Evolutionary conservation across 2,329 filamentous ascomycete genomes (phyloP).

Genomic region (Fusarium brachygibbosum): DNA sequence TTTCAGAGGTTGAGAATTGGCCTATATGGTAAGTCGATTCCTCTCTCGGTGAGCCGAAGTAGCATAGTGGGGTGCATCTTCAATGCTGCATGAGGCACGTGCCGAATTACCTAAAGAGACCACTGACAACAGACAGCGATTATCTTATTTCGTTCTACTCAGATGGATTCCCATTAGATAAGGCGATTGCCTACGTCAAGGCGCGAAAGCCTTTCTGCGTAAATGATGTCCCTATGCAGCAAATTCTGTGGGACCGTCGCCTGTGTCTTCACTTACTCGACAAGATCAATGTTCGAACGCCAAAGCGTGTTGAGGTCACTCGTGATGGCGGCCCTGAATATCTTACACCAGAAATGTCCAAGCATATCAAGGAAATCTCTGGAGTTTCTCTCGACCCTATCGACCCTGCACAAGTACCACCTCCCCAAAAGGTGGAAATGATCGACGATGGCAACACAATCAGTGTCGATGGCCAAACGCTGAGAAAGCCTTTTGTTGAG

Average conservation of each 20-base stretch:
- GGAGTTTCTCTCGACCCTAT: slow-evolving; percentile 81
- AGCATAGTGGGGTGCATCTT: slow-evolving; percentile 50
- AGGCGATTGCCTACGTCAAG: slow-evolving; percentile 95
- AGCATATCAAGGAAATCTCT: slow-evolving; percentile 83
- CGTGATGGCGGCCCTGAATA: slow-evolving; percentile 90
- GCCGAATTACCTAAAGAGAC: slow-evolving; percentile 40
- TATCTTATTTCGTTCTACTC: slow-evolving; percentile 99
- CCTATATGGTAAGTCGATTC: slow-evolving; percentile 76
- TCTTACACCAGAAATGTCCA: slow-evolving; percentile 82
- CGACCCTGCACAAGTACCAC: slow-evolving; percentile 71
- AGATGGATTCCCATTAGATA: slow-evolving; percentile 95
- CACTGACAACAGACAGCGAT: slow-evolving; percentile 66
- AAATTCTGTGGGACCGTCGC: slow-evolving; percentile 94
- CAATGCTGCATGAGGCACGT: slow-evolving; percentile 46
- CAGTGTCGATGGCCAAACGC: slow-evolving; percentile 83
- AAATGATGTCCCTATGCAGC: slow-evolving; percentile 97
- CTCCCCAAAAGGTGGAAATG: slow-evolving; percentile 81
- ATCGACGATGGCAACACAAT: slow-evolving; percentile 92
- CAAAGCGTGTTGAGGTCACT: slow-evolving; percentile 88
- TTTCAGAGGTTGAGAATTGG: slow-evolving; percentile 88
- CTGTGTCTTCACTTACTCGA: slow-evolving; percentile 91
- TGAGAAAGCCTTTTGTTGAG: slow-evolving; percentile 96
- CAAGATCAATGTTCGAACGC: slow-evolving; percentile 89
- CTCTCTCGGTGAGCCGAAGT: slow-evolving; percentile 53
- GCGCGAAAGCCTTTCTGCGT: slow-evolving; percentile 96